phyloP scores from a whole-genome alignment of 192 early-diverging fungal genomes.

The Dispira simplex region DNA sequence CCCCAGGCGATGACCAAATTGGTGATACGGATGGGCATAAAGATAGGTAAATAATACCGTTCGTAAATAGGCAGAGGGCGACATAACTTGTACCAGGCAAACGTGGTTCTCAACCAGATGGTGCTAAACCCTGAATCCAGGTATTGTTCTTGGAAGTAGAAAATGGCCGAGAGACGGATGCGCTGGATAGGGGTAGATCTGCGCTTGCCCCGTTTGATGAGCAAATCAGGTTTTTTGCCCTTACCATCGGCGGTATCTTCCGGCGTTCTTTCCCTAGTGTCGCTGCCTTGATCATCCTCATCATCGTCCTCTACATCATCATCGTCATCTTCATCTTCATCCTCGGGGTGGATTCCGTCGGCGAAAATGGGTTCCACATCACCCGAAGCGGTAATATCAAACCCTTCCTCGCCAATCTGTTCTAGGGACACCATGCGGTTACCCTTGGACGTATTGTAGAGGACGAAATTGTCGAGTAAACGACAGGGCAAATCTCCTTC shows the following conservation, averaged over 20 bases:
- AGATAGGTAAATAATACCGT: conserved; percentile 16
- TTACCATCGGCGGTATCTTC: neutral
- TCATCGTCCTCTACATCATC: conserved; percentile 23
- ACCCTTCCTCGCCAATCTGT: conserved; percentile 25
- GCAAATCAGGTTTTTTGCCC: conserved; percentile 6
- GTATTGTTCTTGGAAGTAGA: conserved; percentile 22
- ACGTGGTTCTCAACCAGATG: conserved; percentile 27
- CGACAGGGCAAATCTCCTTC: conserved; percentile 28
- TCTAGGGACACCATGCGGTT: conserved; percentile 23
- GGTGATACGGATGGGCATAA: conserved; percentile 23
- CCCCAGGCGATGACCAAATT: conserved; percentile 19
- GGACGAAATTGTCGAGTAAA: conserved; percentile 32
- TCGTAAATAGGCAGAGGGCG: conserved; percentile 20
- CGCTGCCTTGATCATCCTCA: conserved; percentile 15
- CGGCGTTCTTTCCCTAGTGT: conserved; percentile 12
- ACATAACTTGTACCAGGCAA: conserved; percentile 29
- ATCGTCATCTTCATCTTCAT: conserved; percentile 21
- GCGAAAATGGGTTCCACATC: conserved; percentile 26
- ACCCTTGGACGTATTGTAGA: conserved; percentile 23
- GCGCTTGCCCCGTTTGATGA: conserved; percentile 4
- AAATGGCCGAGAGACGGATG: conserved; percentile 22
- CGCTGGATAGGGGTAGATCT: conserved; percentile 18
- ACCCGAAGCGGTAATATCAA: conserved; percentile 28
- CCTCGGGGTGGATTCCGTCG: conserved; percentile 15
- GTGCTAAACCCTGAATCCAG: conserved; percentile 14